phyloP scores from a whole-genome alignment of 1,139 yeast genomes.

The Groenewaldozyma sp. region DNA sequence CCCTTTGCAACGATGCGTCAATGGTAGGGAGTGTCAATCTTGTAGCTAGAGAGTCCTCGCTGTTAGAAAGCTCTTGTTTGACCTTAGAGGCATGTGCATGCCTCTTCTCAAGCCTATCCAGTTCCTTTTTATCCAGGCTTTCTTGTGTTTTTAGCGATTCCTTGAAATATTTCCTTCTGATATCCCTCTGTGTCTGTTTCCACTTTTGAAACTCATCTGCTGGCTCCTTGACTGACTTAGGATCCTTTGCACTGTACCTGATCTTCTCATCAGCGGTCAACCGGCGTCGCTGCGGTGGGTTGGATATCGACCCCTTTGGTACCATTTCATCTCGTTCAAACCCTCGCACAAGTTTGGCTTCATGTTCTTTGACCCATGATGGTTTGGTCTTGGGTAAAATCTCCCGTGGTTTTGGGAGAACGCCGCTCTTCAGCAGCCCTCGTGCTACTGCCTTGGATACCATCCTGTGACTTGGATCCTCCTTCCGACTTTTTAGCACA shows the following conservation, averaged over 20 bases:
- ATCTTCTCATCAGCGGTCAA: slow-evolving; percentile 54
- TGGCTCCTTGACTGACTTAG: slow-evolving; percentile 26
- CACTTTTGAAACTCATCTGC: slow-evolving; percentile 44
- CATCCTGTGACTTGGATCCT: background rate
- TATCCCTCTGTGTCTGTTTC: slow-evolving; percentile 48
- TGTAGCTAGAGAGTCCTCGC: slow-evolving; percentile 41
- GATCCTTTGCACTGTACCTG: slow-evolving; percentile 39
- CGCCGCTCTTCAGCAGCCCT: slow-evolving; percentile 51
- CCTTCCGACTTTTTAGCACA: background rate
- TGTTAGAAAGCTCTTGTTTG: slow-evolving; percentile 26
- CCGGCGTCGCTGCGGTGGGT: slow-evolving; percentile 40
- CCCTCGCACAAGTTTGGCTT: slow-evolving; percentile 48
- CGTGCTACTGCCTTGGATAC: slow-evolving; percentile 2
- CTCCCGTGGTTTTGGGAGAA: slow-evolving; percentile 68
- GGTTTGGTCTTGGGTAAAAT: slow-evolving; percentile 45
- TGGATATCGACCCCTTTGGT: slow-evolving; percentile 58
- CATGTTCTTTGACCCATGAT: slow-evolving; percentile 27
- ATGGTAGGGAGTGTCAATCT: slow-evolving; percentile 72
- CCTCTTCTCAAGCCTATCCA: slow-evolving; percentile 21
- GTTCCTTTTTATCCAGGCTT: slow-evolving; percentile 35
- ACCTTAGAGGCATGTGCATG: slow-evolving; percentile 27
- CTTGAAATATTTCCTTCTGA: slow-evolving; percentile 63
- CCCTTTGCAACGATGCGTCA: slow-evolving; percentile 49
- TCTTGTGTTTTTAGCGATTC: slow-evolving; percentile 61
- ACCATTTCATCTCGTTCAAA: slow-evolving; percentile 68